A percentile compares a stretch with the other conserved stretches of the same genome.
phyloP scores from a whole-genome alignment of 345 rosid genomes.

The Excoecaria cochinchinensis region DNA sequence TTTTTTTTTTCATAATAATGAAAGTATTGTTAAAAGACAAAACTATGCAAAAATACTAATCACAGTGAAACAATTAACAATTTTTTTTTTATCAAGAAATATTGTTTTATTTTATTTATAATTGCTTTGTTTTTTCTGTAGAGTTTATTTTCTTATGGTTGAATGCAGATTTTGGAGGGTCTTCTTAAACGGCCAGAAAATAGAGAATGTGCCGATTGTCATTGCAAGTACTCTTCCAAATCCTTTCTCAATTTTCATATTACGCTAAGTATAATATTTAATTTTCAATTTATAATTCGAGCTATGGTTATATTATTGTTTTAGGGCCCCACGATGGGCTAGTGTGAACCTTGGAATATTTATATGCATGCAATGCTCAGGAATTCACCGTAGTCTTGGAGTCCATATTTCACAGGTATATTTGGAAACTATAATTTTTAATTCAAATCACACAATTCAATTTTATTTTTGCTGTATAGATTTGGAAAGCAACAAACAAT shows the following conservation, averaged over 20 bases:
- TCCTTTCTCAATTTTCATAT: not conserved
- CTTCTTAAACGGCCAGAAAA: constrained; percentile 32
- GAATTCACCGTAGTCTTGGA: constrained; percentile 30
- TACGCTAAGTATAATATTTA: not conserved
- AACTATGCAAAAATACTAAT: no score
- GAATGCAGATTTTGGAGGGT: constrained; percentile 30
- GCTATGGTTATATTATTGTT: not conserved
- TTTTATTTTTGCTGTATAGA: not conserved
- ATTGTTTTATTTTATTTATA: not conserved
- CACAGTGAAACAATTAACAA: no score
- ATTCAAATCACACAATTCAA: not conserved
- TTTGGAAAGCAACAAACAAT: not conserved
- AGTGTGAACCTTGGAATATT: constrained; percentile 33
- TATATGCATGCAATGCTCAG: constrained; percentile 34
- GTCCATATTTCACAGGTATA: constrained; percentile 33
- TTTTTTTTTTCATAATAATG: no score
- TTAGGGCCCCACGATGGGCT: constrained; percentile 33
- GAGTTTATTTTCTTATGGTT: not conserved
- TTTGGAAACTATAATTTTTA: not conserved
- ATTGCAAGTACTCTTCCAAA: constrained; percentile 16
- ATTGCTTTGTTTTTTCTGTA: not conserved
- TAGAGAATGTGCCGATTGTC: constrained; percentile 31
- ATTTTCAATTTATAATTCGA: not conserved
- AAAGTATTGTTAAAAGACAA: no score
- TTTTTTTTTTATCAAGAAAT: no score